Evolutionary conservation across 148 eudicot genomes (phyloP).

Genomic region (Persicaria maculosa): DNA sequence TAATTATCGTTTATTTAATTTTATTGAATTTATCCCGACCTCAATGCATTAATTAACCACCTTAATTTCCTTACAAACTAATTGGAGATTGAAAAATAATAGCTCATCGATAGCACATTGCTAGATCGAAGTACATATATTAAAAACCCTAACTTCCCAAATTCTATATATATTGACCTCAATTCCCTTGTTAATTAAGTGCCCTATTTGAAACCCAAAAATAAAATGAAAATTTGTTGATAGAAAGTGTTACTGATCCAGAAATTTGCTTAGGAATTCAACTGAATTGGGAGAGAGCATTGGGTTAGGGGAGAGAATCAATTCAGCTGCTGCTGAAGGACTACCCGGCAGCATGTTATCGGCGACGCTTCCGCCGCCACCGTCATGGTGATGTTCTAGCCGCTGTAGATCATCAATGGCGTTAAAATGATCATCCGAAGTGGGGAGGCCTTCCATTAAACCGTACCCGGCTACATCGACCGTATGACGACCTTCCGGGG

Average conservation of each 20-base stretch:
- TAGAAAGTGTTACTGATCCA: not conserved
- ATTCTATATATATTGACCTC: not conserved
- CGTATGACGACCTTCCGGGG: not conserved
- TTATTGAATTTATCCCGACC: no score
- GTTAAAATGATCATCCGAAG: not conserved
- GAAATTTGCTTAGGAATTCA: not conserved
- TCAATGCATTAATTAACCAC: no score
- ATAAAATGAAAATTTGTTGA: not conserved
- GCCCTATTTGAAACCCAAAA: no score
- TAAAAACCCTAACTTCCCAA: no score
- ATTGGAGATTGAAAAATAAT: no score
- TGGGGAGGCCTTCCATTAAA: no score
- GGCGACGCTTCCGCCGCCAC: not conserved
- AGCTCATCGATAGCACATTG: no score
- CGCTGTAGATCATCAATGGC: not conserved
- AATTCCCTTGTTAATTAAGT: not conserved
- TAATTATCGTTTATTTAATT: no score
- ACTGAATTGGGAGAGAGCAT: not conserved
- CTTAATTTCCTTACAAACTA: no score
- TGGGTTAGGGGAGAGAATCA: not conserved
- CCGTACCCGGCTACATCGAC: not conserved
- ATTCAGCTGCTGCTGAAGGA: no score
- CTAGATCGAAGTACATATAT: no score
- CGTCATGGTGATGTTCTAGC: not conserved
- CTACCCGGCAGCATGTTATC: not conserved